Conservation (phyloP, 148 eudicot genomes). For the Rhododendron ferrugineum region DNA sequence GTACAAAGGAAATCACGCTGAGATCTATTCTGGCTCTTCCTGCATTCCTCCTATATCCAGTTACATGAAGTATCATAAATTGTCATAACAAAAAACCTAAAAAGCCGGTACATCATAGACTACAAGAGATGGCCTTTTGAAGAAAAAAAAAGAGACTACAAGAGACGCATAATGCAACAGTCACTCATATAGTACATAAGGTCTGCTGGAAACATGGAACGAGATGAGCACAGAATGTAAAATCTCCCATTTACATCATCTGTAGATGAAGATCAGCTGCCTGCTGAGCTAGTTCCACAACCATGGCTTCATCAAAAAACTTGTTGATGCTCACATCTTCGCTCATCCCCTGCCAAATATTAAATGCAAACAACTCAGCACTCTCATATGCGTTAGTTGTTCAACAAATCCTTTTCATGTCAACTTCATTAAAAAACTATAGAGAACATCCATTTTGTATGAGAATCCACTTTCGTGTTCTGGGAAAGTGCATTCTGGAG, state of each 20-base stretch:
- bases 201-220: not conserved
- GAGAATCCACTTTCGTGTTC: not conserved
- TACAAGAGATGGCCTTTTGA: not conserved
- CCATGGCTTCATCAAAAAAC: slow-evolving; percentile 95
- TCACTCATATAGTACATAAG: not conserved
- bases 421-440: not conserved
- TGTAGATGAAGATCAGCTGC: slow-evolving; percentile 88
- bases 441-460: not conserved
- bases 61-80: not conserved
- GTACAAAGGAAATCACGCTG: not conserved
- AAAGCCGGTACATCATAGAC: too few species aligned
- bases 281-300: slow-evolving; percentile 93
- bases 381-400: not conserved
- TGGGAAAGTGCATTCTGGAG: not conserved
- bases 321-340: slow-evolving; percentile 94
- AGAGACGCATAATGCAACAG: not conserved
- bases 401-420: not conserved
- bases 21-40: not conserved
- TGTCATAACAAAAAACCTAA: not conserved
- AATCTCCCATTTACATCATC: slow-evolving; percentile 39
- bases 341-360: slow-evolving; percentile 80
- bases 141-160: not conserved
- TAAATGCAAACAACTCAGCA: slow-evolving; percentile 13
- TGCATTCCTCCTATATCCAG: not conserved
- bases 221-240: not conserved